Evolutionary conservation across 208 protist species (phyloP).

Genomic region (Acanthamoeba triangularis): DNA sequence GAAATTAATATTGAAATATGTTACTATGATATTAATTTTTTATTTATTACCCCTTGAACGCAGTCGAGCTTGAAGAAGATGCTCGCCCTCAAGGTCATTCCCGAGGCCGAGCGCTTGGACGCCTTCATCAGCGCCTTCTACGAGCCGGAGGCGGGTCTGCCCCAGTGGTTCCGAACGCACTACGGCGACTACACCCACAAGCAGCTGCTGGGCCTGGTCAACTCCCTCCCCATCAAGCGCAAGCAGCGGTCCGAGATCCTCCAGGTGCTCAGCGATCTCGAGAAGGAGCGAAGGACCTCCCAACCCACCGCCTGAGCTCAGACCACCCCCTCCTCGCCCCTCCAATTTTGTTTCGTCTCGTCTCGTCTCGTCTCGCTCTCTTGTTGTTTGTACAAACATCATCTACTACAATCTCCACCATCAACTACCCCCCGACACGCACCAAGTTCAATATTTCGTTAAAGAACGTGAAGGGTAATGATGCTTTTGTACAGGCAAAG

Average conservation of each 20-base stretch:
- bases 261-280: slow-evolving; percentile 8
- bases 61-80: slow-evolving; percentile 19
- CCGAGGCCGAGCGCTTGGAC: slow-evolving; percentile 33
- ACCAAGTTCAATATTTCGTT: no score
- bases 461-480: no score
- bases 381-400: no score
- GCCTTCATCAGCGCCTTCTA: slow-evolving; percentile 65
- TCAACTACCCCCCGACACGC: no score
- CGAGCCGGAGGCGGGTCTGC: slow-evolving; percentile 17
- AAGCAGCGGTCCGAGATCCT: slow-evolving; percentile 25
- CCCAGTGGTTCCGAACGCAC: slow-evolving; percentile 32
- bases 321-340: no score
- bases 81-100: background rate
- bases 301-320: background rate
- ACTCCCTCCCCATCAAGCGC: slow-evolving; percentile 31
- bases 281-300: slow-evolving; percentile 6
- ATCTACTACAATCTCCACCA: no score
- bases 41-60: background rate
- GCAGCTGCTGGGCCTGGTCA: slow-evolving; percentile 39
- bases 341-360: no score
- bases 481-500: no score
- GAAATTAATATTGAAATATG: background rate
- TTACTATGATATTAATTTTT: no score
- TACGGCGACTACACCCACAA: slow-evolving; percentile 53
- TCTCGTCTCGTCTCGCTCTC: no score